These are phyloP conservation scores for Heimioporus sp. DNA, from an alignment of 768 basidiomycete species.

Conservation along the genomic window DNA sequence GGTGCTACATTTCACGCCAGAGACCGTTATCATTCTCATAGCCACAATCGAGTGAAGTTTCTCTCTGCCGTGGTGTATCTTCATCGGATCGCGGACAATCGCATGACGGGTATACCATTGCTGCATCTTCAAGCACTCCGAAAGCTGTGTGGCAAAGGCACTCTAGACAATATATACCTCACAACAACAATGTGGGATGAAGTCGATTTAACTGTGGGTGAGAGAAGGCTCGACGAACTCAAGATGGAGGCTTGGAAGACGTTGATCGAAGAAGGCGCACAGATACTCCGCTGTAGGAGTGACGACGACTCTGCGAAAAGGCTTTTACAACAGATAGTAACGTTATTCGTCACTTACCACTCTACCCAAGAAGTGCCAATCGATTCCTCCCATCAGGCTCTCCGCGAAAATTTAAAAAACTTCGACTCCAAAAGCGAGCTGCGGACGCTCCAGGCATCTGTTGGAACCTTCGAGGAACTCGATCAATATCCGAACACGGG, in stretches of 20 bases:
- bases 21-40: not conserved
- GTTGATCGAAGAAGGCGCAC: conserved; percentile 11
- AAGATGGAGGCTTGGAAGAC: not conserved
- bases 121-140: conserved; percentile 35
- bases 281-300: conserved; percentile 4
- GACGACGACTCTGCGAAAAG: conserved; percentile 6
- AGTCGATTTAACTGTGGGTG: conserved; percentile 17
- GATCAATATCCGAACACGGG: too few species aligned
- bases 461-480: not conserved
- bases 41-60: conserved; percentile 6
- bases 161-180: conserved; percentile 33
- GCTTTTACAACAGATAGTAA: conserved; percentile 4
- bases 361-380: not conserved
- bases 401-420: not conserved
- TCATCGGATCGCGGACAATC: conserved; percentile 39
- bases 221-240: conserved; percentile 8
- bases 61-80: conserved; percentile 38
- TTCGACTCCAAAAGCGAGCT: not conserved
- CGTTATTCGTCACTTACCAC: not conserved
- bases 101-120: conserved; percentile 33
- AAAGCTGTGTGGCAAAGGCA: conserved; percentile 24
- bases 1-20: not conserved
- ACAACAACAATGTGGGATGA: conserved; percentile 39
- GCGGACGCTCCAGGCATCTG: not conserved
- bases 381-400: not conserved